Conservation (phyloP, 2,329 filamentous ascomycete genomes). For the Colletotrichum cordylinicola region DNA sequence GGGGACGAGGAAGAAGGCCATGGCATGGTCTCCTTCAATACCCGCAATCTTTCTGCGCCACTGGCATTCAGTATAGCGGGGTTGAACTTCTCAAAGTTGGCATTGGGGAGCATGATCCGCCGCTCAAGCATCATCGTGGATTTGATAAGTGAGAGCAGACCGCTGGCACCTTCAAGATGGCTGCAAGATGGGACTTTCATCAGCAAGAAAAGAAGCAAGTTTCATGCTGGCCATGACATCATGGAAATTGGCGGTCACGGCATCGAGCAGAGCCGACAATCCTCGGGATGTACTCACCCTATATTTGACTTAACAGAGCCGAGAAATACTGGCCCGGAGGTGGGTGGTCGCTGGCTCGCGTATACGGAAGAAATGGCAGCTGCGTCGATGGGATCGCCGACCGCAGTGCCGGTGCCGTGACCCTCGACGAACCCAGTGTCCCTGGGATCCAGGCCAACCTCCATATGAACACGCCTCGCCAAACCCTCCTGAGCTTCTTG, state of each 20-base stretch:
- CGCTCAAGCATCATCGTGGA: conserved; percentile 30
- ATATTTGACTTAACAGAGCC: conserved; percentile 29
- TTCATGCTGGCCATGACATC: background rate
- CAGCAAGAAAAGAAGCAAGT: background rate
- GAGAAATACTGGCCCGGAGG: conserved; percentile 28
- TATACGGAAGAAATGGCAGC: conserved; percentile 27
- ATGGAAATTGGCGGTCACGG: background rate
- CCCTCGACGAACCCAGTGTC: conserved; percentile 21
- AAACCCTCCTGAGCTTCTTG: conserved; percentile 36
- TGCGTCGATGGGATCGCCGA: conserved; percentile 44
- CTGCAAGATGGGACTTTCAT: conserved; percentile 17
- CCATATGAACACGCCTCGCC: background rate
- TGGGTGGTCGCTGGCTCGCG: conserved; percentile 23
- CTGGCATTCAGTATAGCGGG: conserved; percentile 9
- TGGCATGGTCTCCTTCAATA: conserved; percentile 17
- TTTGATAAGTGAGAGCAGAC: conserved; percentile 31
- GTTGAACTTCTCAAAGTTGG: conserved; percentile 29
- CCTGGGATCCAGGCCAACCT: conserved; percentile 2
- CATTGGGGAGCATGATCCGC: conserved; percentile 28
- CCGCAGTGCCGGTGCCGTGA: conserved; percentile 31
- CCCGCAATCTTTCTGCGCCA: conserved; percentile 3
- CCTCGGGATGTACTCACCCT: background rate
- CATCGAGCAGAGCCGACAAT: background rate
- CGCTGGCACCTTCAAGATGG: conserved; percentile 29
- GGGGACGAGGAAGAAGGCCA: conserved; percentile 24